Evolutionary conservation across 805 yeast genomes (phyloP), one percentile per base, ranked within the genome.

Genomic region (Sugiyamaella valdiviana): DNA sequence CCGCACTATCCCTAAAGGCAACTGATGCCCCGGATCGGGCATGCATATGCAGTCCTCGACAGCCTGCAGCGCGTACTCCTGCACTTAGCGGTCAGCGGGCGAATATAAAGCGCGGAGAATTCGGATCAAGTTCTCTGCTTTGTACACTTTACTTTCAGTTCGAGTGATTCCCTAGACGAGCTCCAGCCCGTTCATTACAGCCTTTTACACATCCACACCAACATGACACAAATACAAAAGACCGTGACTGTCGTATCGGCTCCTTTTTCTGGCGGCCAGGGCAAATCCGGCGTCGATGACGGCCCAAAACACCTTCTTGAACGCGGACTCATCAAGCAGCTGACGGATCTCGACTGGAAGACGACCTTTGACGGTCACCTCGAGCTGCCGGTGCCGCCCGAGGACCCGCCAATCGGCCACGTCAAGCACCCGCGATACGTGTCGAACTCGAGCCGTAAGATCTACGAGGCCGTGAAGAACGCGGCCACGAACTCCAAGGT

Each of bases 201-300:
- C n/a, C n/a, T n/a, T n/a, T 26, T 26, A 12, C 10, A 26, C 32
- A 5, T 4, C 5, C 14, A 10, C 7, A n/a, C 46, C 16, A 23
- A 23, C 10, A n/a, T 26, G 32, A 26, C 32, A 3, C 32, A 26
- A 26, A 26, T n/a, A 4, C 32, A 26, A 12, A 39, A 29, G 19
- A 45, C 77, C 81, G 35, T 53, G 15, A 76, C 88, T n/a, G 71
- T 91, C 46, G 78, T 93, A 51, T 73, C 82, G 16, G 97, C 96
- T 0, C 98, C 98, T 45, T 93, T 91, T 68, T 79, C 89, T 35
- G 98, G 97, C 20, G 99, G 99, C 52, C 99, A 91, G 67, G 90
- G 88, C 37, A 86, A 87, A 62, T 77, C 81, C 20, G 99, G 99
- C 54, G 97, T 91, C 36, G 99, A 91, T 62, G 76, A 79, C 44